Conservation (phyloP, 352 stramenopile species). For the Pythium aristosporum region DNA sequence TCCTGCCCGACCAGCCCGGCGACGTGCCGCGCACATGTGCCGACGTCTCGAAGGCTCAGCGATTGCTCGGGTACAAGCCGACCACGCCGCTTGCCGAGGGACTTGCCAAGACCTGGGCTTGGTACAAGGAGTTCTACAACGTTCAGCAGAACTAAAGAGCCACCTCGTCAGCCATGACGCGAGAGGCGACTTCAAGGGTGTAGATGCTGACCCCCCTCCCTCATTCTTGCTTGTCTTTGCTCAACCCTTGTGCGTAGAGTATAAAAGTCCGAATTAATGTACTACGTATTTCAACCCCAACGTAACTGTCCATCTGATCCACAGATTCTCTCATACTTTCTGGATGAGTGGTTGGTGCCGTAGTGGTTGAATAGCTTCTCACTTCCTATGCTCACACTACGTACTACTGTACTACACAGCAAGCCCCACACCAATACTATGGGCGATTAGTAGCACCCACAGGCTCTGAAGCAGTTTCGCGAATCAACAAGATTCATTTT, state of each 20-base stretch:
- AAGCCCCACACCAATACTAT: too few relatives aligned
- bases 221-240: not conserved
- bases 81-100: slow-evolving; percentile 92
- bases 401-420: too few relatives aligned
- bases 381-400: not conserved
- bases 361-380: not conserved
- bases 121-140: slow-evolving; percentile 86
- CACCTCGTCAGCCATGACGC: not conserved
- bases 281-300: too few relatives aligned
- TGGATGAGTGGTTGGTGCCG: not conserved
- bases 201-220: not conserved
- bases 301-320: too few relatives aligned
- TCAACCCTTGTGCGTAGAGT: too few relatives aligned
- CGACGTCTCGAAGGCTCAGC: slow-evolving; percentile 94
- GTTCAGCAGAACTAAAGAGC: slow-evolving; percentile 12
- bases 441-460: too few relatives aligned
- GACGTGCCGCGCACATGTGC: slow-evolving; percentile 96
- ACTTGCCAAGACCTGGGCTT: slow-evolving; percentile 92
- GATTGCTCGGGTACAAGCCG: slow-evolving; percentile 94
- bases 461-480: too few relatives aligned
- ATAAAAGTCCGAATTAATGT: too few relatives aligned
- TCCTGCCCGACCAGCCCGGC: slow-evolving; percentile 94
- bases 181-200: not conserved
- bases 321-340: too few relatives aligned
- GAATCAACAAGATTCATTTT: not conserved